A percentile compares a stretch with the other conserved stretches of the same genome.
Evolutionary conservation across 176 grass and related monocot species (phyloP).

Genomic region (Calamus simplicifolius): DNA sequence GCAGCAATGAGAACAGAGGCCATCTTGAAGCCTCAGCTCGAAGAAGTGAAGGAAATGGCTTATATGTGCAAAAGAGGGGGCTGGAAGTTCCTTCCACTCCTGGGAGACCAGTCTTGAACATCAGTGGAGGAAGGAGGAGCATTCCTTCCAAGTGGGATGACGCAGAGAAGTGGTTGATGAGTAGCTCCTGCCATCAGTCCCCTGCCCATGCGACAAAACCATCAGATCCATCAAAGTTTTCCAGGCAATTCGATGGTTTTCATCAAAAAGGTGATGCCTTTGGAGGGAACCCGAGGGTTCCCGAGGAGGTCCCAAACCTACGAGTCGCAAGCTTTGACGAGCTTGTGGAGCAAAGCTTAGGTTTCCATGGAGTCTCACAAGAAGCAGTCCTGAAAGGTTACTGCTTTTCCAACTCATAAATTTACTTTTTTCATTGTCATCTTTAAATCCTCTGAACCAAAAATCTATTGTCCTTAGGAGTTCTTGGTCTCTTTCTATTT

Average conservation of each 20-base stretch:
- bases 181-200: slow-evolving; percentile 20
- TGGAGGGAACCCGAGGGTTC: slow-evolving; percentile 20
- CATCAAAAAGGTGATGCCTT: slow-evolving; percentile 17
- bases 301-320: slow-evolving; percentile 2
- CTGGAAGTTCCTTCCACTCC: slow-evolving; percentile 36
- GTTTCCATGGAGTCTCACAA: slow-evolving; percentile 28
- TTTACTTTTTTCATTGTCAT: background rate
- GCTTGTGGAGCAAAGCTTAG: slow-evolving; percentile 13
- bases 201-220: slow-evolving; percentile 27
- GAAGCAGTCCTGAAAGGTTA: slow-evolving; percentile 82
- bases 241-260: slow-evolving; percentile 21
- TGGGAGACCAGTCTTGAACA: slow-evolving; percentile 36
- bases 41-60: slow-evolving; percentile 17
- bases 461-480: too few relatives aligned
- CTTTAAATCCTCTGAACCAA: background rate
- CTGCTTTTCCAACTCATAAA: too few relatives aligned
- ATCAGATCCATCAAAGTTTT: slow-evolving; percentile 34
- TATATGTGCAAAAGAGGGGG: slow-evolving; percentile 13
- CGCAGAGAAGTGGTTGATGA: slow-evolving; percentile 92
- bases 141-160: slow-evolving; percentile 98
- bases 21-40: slow-evolving; percentile 34
- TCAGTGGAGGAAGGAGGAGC: slow-evolving; percentile 41
- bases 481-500: background rate
- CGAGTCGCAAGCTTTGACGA: slow-evolving; percentile 24
- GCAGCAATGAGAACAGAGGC: slow-evolving; percentile 40